These are phyloP conservation scores for Lichtheimia hyalospora DNA, from an alignment of 371 early-diverging fungal species.

Conservation along the genomic window DNA sequence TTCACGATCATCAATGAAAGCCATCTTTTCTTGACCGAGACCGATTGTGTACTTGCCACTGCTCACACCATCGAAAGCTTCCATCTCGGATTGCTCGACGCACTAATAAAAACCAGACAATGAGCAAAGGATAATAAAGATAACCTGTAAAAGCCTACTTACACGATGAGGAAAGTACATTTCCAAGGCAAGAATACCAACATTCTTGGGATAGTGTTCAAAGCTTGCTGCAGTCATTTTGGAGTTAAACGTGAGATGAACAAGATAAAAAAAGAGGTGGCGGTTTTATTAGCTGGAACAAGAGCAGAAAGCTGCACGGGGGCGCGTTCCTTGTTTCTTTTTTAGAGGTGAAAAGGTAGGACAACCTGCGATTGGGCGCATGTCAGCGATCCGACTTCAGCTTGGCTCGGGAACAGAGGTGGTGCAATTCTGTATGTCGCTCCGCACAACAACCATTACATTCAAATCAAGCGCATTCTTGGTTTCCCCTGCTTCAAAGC, in stretches of 20 bases:
- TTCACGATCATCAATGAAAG: constrained; percentile 93
- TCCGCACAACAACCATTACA: background rate
- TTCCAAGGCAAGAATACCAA: constrained; percentile 92
- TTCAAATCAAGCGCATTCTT: too few species aligned
- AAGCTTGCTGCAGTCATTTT: constrained; percentile 34
- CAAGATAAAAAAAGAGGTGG: constrained; percentile 2
- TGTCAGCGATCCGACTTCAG: constrained; percentile 1
- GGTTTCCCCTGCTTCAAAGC: constrained; percentile 3
- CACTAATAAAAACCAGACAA: constrained; percentile 55
- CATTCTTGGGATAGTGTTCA: constrained; percentile 70
- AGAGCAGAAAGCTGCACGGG: constrained; percentile 8
- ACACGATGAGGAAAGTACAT: constrained; percentile 86
- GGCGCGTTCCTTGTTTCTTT: constrained; percentile 3
- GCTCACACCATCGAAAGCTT: constrained; percentile 90
- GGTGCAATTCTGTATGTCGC: background rate
- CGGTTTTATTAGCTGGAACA: constrained; percentile 1
- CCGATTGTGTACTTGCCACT: constrained; percentile 98
- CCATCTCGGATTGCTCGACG: constrained; percentile 87
- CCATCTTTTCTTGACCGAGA: constrained; percentile 95
- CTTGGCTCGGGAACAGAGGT: background rate
- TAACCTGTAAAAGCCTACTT: constrained; percentile 15
- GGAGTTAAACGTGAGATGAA: background rate
- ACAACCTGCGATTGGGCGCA: constrained; percentile 2
- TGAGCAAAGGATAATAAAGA: background rate
- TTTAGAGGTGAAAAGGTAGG: background rate